phyloP scores from a whole-genome alignment of 2,329 filamentous ascomycete genomes.

The Curvularia sp. region DNA sequence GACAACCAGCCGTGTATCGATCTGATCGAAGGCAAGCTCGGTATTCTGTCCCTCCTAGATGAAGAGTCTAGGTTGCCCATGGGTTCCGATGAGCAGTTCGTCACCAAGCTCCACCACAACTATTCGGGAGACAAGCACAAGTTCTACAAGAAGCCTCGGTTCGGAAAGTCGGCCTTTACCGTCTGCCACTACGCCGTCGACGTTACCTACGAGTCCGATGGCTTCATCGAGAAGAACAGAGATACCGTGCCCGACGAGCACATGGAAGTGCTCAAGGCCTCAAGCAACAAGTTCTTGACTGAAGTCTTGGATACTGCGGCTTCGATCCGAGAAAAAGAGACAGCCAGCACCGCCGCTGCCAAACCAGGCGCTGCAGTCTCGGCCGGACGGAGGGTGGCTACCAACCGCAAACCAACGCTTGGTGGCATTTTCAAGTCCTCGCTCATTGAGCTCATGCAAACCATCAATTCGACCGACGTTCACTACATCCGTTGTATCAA shows the following conservation, averaged over 20 bases:
- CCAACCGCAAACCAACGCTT: slow-evolving; percentile 94
- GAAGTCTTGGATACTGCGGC: slow-evolving; percentile 86
- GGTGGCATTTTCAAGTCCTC: slow-evolving; percentile 99
- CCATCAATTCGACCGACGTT: slow-evolving; percentile 96
- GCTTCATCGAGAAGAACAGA: slow-evolving; percentile 99
- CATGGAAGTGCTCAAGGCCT: slow-evolving; percentile 87
- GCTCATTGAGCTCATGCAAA: slow-evolving; percentile 95
- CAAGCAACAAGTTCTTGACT: slow-evolving; percentile 82
- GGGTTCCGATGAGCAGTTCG: slow-evolving; percentile 96
- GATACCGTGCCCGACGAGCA: slow-evolving; percentile 99
- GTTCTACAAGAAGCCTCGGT: slow-evolving; percentile 98
- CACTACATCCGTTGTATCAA: slow-evolving; percentile 99
- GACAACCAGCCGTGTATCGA: slow-evolving; percentile 99
- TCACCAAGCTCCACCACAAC: slow-evolving; percentile 94
- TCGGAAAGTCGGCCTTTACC: slow-evolving; percentile 96
- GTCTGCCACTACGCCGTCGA: slow-evolving; percentile 98
- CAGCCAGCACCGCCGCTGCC: slow-evolving; percentile 67
- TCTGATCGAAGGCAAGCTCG: slow-evolving; percentile 94
- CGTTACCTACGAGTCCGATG: slow-evolving; percentile 97
- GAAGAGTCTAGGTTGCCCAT: slow-evolving; percentile 97
- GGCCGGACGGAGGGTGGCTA: slow-evolving; percentile 83
- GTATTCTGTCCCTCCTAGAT: slow-evolving; percentile 88
- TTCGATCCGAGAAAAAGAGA: slow-evolving; percentile 88
- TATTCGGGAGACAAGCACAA: slow-evolving; percentile 89
- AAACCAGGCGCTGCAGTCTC: slow-evolving; percentile 69